These are phyloP conservation scores for Leishmania amazonensis DNA, from an alignment of 208 protist species.

Conservation along the genomic window DNA sequence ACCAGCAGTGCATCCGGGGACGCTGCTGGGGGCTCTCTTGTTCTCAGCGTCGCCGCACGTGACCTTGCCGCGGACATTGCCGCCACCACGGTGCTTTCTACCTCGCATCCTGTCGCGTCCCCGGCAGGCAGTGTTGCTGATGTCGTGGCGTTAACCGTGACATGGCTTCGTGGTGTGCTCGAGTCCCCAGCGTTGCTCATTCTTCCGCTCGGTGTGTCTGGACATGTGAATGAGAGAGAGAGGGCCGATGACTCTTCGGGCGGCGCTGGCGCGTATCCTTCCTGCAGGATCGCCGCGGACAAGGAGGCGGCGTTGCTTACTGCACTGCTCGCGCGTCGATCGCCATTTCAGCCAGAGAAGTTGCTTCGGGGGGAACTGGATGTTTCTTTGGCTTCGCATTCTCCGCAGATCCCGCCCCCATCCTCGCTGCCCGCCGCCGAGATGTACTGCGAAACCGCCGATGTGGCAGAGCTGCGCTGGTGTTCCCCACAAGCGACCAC, in stretches of 20 bases:
- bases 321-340: background rate
- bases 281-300: background rate
- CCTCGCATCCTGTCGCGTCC: background rate
- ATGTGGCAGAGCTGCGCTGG: conserved; percentile 32
- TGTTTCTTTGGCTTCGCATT: background rate
- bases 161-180: conserved; percentile 22
- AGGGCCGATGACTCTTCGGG: background rate
- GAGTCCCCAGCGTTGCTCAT: conserved; percentile 23
- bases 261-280: background rate
- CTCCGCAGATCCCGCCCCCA: background rate
- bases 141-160: background rate
- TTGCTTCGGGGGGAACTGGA: background rate
- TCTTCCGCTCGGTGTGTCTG: background rate
- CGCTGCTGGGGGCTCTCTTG: background rate
- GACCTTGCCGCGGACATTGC: conserved; percentile 28
- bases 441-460: conserved; percentile 23
- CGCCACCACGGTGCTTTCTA: conserved; percentile 11
- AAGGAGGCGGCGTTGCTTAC: background rate
- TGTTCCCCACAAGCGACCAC: background rate
- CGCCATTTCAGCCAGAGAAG: background rate
- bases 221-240: background rate
- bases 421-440: background rate
- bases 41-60: conserved; percentile 18
- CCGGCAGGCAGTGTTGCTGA: background rate
- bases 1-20: background rate